Percentiles rank a stretch among this genome's conserved stretches.
These are phyloP conservation scores for Chionographis japonica DNA, from an alignment of 106 monocot genomes.

Conservation along the genomic window DNA sequence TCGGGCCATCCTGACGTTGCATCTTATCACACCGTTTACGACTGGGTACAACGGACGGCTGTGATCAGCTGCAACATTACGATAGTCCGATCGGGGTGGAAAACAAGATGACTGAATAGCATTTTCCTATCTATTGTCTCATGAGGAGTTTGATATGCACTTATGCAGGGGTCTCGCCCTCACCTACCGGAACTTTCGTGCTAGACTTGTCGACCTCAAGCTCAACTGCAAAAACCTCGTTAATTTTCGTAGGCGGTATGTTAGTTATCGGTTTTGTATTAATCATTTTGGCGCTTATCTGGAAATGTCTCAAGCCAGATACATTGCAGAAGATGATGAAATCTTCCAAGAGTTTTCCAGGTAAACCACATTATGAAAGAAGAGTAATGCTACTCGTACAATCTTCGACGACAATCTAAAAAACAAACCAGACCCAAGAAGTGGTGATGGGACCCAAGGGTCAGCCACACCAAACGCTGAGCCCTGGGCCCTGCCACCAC, in stretches of 20 bases:
- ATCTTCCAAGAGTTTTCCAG: slow-evolving; percentile 1
- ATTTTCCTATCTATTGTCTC: no score
- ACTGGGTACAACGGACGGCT: no score
- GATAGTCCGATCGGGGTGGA: no score
- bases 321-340: slow-evolving; percentile 10
- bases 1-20: no score
- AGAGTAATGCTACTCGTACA: neutral
- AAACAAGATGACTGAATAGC: no score
- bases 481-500: no score
- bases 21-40: no score
- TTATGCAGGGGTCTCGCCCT: slow-evolving; percentile 1
- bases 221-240: slow-evolving; percentile 8
- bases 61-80: no score
- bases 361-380: neutral
- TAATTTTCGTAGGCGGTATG: slow-evolving; percentile 18
- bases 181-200: neutral
- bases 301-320: slow-evolving; percentile 26
- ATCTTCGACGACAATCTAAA: no score
- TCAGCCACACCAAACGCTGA: no score
- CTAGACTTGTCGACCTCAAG: neutral
- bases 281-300: slow-evolving; percentile 19
- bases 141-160: neutral
- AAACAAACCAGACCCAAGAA: no score
- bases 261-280: slow-evolving; percentile 13
- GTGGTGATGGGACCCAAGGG: no score